phyloP scores from a whole-genome alignment of 305 asterid species.

The Rubia peregrina region DNA sequence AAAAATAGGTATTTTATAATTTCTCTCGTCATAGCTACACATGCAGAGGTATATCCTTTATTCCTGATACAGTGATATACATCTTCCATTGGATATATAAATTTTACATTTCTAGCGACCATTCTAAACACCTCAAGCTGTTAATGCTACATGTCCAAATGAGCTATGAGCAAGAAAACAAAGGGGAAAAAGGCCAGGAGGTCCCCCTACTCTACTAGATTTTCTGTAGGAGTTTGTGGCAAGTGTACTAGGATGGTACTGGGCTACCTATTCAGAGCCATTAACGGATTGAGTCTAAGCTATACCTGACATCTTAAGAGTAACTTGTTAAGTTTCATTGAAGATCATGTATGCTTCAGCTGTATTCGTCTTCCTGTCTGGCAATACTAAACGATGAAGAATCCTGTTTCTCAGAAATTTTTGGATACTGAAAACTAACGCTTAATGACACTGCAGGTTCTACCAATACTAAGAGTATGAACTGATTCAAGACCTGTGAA shows the following conservation, averaged over 20 bases:
- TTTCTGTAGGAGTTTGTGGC: not conserved
- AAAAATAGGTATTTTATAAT: not conserved
- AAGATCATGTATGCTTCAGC: not conserved
- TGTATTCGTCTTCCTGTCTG: not conserved
- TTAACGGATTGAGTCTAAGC: not conserved
- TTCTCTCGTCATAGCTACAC: not conserved
- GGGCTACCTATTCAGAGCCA: not conserved
- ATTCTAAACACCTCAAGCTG: not conserved
- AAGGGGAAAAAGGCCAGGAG: not conserved
- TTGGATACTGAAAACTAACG: not conserved
- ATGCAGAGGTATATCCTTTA: not conserved
- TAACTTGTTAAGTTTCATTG: not conserved
- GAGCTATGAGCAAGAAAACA: not conserved
- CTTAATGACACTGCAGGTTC: not conserved
- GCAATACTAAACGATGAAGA: not conserved
- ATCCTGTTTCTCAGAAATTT: not conserved
- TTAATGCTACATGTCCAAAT: not conserved
- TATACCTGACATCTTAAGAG: not conserved
- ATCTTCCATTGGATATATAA: not conserved
- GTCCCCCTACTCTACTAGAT: not conserved
- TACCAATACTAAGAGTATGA: not conserved
- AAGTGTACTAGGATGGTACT: not conserved
- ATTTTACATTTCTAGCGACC: not conserved
- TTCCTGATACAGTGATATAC: not conserved
- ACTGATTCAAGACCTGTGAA: not conserved